Evolutionary conservation across 805 yeast species (phyloP), one percentile per base, ranked within the genome.

Genomic region (Pichia membranifaciens): DNA sequence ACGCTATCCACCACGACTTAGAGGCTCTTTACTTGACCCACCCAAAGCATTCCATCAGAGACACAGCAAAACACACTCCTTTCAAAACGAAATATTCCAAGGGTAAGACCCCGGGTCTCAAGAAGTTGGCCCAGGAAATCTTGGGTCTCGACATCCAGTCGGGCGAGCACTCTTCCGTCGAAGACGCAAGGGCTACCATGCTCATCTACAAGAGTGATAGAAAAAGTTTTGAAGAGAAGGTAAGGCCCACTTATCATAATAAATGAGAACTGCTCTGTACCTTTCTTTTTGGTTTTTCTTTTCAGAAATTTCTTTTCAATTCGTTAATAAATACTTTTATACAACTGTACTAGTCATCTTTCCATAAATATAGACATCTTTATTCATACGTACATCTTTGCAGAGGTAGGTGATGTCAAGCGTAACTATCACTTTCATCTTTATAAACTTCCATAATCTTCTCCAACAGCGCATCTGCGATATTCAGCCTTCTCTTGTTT

Each of bases 111-210:
- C 96, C 96, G 2, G 70, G 83, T 39, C 70, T 89, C 58, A 86
- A 83, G 61, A 81, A 76, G 52, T 66, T 89, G 28, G 66, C 84
- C 1, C 69, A 72, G 50, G 81, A 77, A 55, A 68, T 82, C 13
- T 61, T 87, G 33, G 71, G 75, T 1, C 47, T 75, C 2, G 81
- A 78, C 9, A 86, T 89, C 49, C 96, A 89, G 63, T 68, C 67
- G 0, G 87, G 82, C 1, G 74, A 79, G 51, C 96, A 90, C 67
- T 84, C 93, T 3, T 87, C 96, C 0, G 87, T 89, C 1, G 96
- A 87, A 59, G 97, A 89, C 68, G 96, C 96, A 0, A 78, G 78
- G 58, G 90, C 90, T 1, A 81, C 96, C 0, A 90, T 89, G 96
- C 62, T 82, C 50, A 64, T 89, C n/a, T 89, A 80, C 59, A 74